phyloP scores from a whole-genome alignment of 169 alveolate genomes.

The Plasmodium knowlesi region DNA sequence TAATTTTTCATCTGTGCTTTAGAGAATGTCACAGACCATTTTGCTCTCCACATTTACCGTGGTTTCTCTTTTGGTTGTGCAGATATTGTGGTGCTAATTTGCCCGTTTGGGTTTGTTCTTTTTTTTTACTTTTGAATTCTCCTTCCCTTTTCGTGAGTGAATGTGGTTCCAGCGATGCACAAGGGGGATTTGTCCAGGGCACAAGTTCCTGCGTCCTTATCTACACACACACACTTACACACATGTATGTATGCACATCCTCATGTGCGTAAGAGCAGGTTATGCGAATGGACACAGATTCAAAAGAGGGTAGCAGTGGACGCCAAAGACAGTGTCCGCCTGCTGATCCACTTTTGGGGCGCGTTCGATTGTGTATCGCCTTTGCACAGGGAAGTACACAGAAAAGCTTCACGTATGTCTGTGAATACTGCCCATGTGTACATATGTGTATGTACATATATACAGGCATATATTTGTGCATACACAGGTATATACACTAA shows the following conservation, averaged over 20 bases:
- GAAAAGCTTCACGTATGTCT: not conserved
- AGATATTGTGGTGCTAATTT: not conserved
- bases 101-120: not conserved
- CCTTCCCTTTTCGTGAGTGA: no score
- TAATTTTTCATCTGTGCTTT: not conserved
- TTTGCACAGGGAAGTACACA: not conserved
- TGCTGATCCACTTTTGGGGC: not conserved
- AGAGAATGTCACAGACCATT: not conserved
- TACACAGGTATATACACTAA: not conserved
- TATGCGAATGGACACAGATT: not conserved
- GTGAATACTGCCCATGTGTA: not conserved
- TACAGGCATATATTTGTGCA: not conserved
- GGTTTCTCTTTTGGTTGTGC: not conserved
- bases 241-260: not conserved
- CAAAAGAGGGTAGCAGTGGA: not conserved
- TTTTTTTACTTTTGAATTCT: not conserved
- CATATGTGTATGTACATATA: conserved; percentile 5
- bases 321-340: not conserved
- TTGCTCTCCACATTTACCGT: not conserved
- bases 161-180: no score
- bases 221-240: not conserved
- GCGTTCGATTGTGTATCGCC: not conserved
- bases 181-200: no score
- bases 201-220: no score
- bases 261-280: no score